Evolutionary conservation across 108 stramenopile genomes (phyloP), one percentile per base, ranked within the genome.

Genomic region (Tribonema minus): DNA sequence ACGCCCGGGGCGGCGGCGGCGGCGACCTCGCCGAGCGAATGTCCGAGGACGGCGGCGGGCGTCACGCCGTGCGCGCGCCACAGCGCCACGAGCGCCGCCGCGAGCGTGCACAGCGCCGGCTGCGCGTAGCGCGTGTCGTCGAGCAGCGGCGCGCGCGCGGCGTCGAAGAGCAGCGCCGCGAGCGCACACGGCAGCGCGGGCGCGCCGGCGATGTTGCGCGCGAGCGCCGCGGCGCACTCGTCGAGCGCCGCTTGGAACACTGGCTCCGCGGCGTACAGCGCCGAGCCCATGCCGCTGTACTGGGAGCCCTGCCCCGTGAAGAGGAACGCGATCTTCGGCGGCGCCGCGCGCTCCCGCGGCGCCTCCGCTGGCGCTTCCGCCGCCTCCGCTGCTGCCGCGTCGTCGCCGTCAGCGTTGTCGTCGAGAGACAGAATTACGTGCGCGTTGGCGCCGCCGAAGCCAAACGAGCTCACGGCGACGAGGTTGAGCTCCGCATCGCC

Each of bases 291-390:
- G 38, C 83, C 83, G 33, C 72, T 33, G 40, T 72, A 83, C 70
- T 84, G 83, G 15, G 72, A 76, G 67, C 83, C 83, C 76, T 85
- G 85, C 34, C 85, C 85, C 7, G 85, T 78, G 81, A 85, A 85
- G 61, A 85, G 59, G 37, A 81, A 85, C 33, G 67, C 82, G 64
- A 81, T 36, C 81, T 78, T 74, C 12, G 67, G 75, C 63, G 9
- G 12, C 33, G 35, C 7, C 2, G 37, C 26, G 29, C 31, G 26
- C 7, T 12, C 70, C 25, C 37, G 61, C 15, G 63, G 32, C 23
- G n/a, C 23, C 35, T 79, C 76, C 5, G 62, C 79, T 20, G 62
- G 31, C 35, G 27, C n/a, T 23, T 32, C 15, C 12, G 46, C 67
- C 28, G 78, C 70, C 20, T 9, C 9, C 9, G 46, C 15, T 20